Evolutionary conservation across 176 grass and related monocot species (phyloP).

Genomic region (Tillandsia fasciculata): DNA sequence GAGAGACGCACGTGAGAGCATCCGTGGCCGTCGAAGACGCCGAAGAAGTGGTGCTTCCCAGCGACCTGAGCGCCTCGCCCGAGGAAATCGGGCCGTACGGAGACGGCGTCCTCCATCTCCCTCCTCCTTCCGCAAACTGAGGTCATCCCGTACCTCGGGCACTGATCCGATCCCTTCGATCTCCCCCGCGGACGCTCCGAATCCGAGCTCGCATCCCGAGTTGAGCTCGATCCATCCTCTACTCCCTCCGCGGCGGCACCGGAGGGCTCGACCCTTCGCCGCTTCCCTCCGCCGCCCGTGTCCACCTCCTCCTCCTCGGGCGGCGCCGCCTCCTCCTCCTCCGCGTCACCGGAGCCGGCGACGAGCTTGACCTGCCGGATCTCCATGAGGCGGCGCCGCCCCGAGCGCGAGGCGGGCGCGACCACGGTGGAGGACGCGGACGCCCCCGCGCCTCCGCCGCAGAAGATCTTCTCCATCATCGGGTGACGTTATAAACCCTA

Average conservation of each 20-base stretch:
- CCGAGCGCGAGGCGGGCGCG: constrained; percentile 18
- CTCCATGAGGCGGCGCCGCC: constrained; percentile 19
- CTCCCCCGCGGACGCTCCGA: background rate
- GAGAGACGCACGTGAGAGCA: constrained; percentile 61
- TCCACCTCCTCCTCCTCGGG: background rate
- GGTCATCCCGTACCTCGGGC: constrained; percentile 41
- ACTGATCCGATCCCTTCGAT: background rate
- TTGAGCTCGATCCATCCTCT: constrained; percentile 2
- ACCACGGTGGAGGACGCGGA: constrained; percentile 15
- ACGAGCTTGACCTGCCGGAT: constrained; percentile 10
- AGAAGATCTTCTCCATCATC: constrained; percentile 65
- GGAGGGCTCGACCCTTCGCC: constrained; percentile 20
- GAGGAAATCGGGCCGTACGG: constrained; percentile 52
- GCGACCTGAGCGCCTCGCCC: background rate
- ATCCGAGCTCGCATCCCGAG: background rate
- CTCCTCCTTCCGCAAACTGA: constrained; percentile 59
- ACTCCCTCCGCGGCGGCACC: constrained; percentile 14
- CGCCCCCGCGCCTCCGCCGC: constrained; percentile 36
- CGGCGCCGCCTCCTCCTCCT: constrained; percentile 27
- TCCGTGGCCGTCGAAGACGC: constrained; percentile 89
- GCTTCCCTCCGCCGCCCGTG: background rate
- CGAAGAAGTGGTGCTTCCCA: constrained; percentile 62
- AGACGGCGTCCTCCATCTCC: constrained; percentile 92
- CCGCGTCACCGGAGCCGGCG: background rate
- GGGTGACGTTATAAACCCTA: background rate